phyloP scores from a whole-genome alignment of 495 filamentous ascomycete genomes.

The Trichoderma reesei region DNA sequence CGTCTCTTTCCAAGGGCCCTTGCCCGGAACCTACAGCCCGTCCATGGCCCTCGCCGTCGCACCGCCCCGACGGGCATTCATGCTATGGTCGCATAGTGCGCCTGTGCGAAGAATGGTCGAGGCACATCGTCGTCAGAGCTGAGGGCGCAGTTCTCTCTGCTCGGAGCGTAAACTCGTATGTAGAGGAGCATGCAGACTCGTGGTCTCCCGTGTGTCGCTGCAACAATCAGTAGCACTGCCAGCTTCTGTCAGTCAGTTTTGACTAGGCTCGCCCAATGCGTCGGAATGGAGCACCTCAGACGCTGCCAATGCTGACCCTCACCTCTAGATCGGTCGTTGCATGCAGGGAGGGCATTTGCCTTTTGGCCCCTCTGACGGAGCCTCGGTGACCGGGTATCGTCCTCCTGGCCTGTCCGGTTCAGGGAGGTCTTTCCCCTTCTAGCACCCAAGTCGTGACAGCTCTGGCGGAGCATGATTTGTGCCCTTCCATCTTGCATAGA shows the following conservation, averaged over 20 bases:
- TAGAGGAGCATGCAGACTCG: slow-evolving; percentile 2
- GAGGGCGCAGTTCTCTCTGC: too few species aligned
- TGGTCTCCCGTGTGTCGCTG: neutral
- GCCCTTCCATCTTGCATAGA: neutral
- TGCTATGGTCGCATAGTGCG: neutral
- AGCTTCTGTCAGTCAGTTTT: slow-evolving; percentile 1
- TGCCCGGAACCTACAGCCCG: neutral
- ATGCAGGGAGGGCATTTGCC: neutral
- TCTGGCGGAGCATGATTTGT: neutral
- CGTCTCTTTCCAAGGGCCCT: neutral
- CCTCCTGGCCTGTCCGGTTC: neutral
- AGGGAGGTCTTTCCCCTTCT: neutral
- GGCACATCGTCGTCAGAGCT: too few species aligned
- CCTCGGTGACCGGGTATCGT: neutral
- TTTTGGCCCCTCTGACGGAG: neutral
- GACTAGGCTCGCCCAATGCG: neutral
- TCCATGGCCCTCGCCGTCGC: neutral
- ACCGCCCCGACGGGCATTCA: slow-evolving; percentile 1
- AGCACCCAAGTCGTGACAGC: neutral
- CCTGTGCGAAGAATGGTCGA: too few species aligned
- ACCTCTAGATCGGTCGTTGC: neutral
- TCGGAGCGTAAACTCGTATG: too few species aligned
- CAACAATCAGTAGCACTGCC: neutral
- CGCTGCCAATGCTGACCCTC: neutral
- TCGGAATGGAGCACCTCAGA: neutral